These are phyloP conservation scores for Podospora didyma DNA, from an alignment of 495 filamentous ascomycete genomes.

Conservation along the genomic window DNA sequence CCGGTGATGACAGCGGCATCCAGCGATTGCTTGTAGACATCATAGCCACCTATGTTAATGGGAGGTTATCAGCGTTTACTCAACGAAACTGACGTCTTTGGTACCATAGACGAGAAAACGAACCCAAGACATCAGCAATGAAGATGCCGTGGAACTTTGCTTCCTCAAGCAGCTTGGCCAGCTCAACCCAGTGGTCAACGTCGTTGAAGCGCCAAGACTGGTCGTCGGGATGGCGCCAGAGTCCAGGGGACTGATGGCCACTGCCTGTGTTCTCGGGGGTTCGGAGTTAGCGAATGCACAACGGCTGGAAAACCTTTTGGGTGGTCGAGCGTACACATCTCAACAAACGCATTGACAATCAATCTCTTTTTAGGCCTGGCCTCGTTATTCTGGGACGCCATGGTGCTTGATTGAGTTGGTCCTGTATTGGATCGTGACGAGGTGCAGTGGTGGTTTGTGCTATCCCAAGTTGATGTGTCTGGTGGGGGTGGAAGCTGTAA, in stretches of 20 bases:
- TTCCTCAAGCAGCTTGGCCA: constrained; percentile 54
- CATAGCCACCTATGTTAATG: constrained; percentile 50
- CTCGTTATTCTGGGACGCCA: neutral
- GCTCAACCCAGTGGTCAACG: constrained; percentile 51
- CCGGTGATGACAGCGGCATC: constrained; percentile 56
- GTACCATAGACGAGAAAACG: too few species aligned
- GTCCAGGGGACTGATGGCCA: constrained; percentile 61
- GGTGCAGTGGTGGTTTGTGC: too few species aligned
- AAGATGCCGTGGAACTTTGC: constrained; percentile 62
- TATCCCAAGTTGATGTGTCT: neutral
- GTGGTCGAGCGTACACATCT: constrained; percentile 38
- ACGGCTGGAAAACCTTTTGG: neutral
- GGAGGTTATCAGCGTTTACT: neutral
- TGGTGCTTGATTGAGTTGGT: neutral
- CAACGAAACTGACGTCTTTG: too few species aligned
- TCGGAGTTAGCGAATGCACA: neutral
- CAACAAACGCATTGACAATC: constrained; percentile 63
- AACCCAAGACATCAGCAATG: constrained; percentile 51
- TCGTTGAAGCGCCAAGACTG: constrained; percentile 51
- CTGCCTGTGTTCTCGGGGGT: constrained; percentile 30
- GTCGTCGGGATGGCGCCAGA: constrained; percentile 56
- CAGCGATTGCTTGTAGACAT: constrained; percentile 60
- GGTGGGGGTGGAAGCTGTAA: neutral
- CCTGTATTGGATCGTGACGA: too few species aligned
- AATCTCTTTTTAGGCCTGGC: constrained; percentile 49